Conservation (phyloP, 2,329 filamentous ascomycete genomes). For the Xylaria sp. region DNA sequence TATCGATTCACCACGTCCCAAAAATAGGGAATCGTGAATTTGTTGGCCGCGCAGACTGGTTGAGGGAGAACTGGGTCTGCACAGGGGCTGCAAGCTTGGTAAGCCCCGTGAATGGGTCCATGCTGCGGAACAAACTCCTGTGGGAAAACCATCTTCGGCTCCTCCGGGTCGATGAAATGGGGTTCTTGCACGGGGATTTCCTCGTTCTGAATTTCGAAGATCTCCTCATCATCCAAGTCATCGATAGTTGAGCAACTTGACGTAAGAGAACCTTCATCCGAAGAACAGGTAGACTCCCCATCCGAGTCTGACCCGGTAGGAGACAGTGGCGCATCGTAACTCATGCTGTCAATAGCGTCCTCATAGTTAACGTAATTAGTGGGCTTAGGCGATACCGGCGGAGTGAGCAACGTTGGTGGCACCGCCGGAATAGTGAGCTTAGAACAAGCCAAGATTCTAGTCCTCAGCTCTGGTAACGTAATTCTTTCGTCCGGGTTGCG, state of each 20-base stretch:
- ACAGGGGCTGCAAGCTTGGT: conserved; percentile 50
- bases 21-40: conserved; percentile 59
- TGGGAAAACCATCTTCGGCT: conserved; percentile 54
- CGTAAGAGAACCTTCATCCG: conserved; percentile 65
- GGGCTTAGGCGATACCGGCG: conserved; percentile 56
- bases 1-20: conserved; percentile 64
- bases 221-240: conserved; percentile 60
- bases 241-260: conserved; percentile 65
- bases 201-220: conserved; percentile 56
- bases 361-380: conserved; percentile 61
- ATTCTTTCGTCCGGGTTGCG: conserved; percentile 85
- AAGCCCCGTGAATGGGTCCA: conserved; percentile 48
- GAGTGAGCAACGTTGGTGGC: conserved; percentile 51
- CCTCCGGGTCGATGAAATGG: conserved; percentile 59
- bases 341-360: conserved; percentile 57
- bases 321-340: conserved; percentile 58
- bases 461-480: conserved; percentile 80
- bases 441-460: conserved; percentile 79
- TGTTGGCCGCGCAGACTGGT: conserved; percentile 53
- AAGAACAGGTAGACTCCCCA: conserved; percentile 57
- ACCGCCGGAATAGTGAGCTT: conserved; percentile 69
- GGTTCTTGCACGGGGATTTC: conserved; percentile 53
- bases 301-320: conserved; percentile 59
- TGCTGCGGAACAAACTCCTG: conserved; percentile 62
- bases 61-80: conserved; percentile 45